Conservation (phyloP, 2,329 filamentous ascomycete genomes). For the Aspergillus fumigatus region DNA sequence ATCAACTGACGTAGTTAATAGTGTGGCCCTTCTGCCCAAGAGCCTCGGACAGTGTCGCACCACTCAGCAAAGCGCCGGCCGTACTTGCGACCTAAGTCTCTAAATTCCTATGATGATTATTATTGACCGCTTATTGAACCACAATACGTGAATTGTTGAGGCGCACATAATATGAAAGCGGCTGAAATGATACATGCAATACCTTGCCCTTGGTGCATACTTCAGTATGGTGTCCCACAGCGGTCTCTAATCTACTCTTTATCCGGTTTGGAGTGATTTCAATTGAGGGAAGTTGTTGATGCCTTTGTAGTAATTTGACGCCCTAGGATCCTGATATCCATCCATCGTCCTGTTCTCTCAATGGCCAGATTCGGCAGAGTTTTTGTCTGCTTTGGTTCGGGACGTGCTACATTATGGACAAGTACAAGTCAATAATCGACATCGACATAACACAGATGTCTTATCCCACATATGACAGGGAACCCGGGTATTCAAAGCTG, state of each 20-base stretch:
- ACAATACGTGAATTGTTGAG: not conserved
- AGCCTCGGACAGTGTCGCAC: not conserved
- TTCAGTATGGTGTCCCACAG: not conserved
- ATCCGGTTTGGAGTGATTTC: not conserved
- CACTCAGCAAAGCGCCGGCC: not conserved
- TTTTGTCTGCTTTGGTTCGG: not conserved
- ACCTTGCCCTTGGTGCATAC: not conserved
- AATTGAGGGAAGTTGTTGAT: not conserved
- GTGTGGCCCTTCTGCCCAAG: not conserved
- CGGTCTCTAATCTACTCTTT: not conserved
- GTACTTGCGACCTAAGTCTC: not conserved
- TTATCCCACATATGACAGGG: not conserved
- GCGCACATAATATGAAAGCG: not conserved
- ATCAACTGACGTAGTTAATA: conserved; percentile 16
- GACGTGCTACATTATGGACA: not conserved
- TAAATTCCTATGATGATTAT: not conserved
- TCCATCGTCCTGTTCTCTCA: too few relatives aligned
- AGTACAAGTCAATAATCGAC: not conserved
- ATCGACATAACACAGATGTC: not conserved
- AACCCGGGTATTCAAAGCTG: not conserved
- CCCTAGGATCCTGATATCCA: not conserved
- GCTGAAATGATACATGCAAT: not conserved
- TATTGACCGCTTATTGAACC: not conserved
- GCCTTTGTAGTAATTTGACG: not conserved
- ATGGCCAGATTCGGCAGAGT: not conserved